Evolutionary conservation across 2,329 filamentous ascomycete genomes (phyloP), one percentile per base, ranked within the genome.

Genomic region (Dactylonectria estremocensis): DNA sequence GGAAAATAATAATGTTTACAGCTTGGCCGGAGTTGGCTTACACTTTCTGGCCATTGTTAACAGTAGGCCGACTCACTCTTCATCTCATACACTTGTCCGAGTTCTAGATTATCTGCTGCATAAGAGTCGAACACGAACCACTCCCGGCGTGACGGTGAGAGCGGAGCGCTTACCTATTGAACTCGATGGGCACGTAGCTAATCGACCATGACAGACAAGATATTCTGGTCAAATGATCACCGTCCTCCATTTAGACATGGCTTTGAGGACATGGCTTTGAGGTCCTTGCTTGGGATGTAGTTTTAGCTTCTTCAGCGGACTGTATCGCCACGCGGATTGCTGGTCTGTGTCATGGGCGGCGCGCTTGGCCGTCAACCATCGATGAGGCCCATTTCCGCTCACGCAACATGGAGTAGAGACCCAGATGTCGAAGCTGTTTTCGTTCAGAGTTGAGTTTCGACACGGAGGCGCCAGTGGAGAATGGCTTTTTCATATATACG

Each of bases 251-350:
- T n/a, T 50, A 49, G 52, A 24, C 11, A 8, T 18, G 60, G 46
- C 35, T 40, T 31, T n/a, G n/a, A n/a, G n/a, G n/a, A n/a, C n/a
- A n/a, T n/a, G 33, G 53, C 6, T 46, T 35, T 10, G 3, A 24
- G 10, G 43, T 31, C 60, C 31, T 50, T 22, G 60, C 53, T 57
- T 49, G 60, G 33, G 20, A 31, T 13, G 18, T 24, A 20, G 52
- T 18, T 40, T 20, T 11, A 49, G 37, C 14, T 20, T 22, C 14
- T 9, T 22, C 22, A 22, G 22, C 22, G 48, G 14, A 5, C 45
- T 9, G 18, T 40, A 40, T 28, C 7, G 24, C 24, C 24, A 8
- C 8, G 40, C 16, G n/a, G 40, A 43, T 14, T 43, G 40, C 40
- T n/a, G 40, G 40, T n/a, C 40, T 43, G 40, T 43, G 40, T 43